These are phyloP conservation scores for Hemisphaericaspora xylofermentans DNA, from an alignment of 1,139 yeast species.

Conservation along the genomic window DNA sequence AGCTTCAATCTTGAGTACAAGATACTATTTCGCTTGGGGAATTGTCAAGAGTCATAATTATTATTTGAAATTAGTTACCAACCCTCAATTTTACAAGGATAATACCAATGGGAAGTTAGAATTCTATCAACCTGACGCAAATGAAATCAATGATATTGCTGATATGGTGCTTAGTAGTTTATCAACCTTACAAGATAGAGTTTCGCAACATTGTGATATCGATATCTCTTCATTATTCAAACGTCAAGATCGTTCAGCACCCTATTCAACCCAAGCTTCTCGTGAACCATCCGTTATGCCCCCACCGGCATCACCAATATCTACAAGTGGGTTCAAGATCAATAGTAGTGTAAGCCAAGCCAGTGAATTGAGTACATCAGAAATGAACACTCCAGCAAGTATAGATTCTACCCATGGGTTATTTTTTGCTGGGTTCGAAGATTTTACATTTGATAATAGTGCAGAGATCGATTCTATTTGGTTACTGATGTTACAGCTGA, in stretches of 20 bases:
- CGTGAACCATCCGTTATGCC: not conserved
- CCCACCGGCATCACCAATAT: not conserved
- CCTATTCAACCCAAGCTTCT: no score
- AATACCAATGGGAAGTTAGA: constrained; percentile 15
- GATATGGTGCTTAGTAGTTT: constrained; percentile 9
- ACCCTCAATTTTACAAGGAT: constrained; percentile 29
- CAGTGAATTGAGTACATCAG: constrained; percentile 2
- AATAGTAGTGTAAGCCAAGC: constrained; percentile 1
- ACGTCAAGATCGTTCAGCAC: not conserved
- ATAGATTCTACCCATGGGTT: constrained; percentile 10
- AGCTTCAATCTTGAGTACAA: constrained; percentile 33
- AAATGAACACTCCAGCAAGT: constrained; percentile 6
- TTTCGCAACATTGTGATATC: constrained; percentile 11
- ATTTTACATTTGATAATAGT: constrained; percentile 26
- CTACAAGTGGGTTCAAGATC: not conserved
- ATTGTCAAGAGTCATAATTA: constrained; percentile 40
- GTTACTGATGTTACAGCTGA: constrained; percentile 30
- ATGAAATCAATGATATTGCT: constrained; percentile 25
- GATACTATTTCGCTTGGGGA: constrained; percentile 53
- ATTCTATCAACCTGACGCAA: constrained; percentile 14
- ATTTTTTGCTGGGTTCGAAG: constrained; percentile 15
- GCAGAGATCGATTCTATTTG: constrained; percentile 41
- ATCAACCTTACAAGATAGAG: constrained; percentile 6
- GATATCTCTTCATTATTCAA: constrained; percentile 10
- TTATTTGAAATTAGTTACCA: constrained; percentile 27